Base-by-base conservation (phyloP, 164 flowering plant species). In the Magnolia kwangsiensis region DNA sequence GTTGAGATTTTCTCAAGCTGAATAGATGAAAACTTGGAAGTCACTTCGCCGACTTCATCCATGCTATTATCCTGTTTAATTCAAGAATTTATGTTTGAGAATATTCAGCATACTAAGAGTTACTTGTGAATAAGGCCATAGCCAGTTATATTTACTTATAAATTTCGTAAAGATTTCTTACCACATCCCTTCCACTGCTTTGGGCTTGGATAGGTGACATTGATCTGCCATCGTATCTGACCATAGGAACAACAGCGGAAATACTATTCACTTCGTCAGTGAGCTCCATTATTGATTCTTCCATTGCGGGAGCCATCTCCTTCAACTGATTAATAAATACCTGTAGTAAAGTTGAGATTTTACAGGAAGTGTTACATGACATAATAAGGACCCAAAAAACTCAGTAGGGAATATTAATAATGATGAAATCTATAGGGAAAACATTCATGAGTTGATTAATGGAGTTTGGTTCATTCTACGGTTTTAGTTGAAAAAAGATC, bases 291-390 rank as follows among this genome's bases (percentile, higher is more conserved):
- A 96, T 92, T 58, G 99, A 92, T 59, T 90, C 87, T 76, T 96
- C 91, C 80, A 96, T 87, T 55, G 92, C 72, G 31, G 98, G 98
- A 82, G 91, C 89, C 82, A 87, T 97, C 69, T 91, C 99, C 85
- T 92, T 96, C 73, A 96, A 83, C 87, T 96, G 99, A 87, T 88
- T 92, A 67, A 92, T 86, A 49, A 96, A 94, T 78, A 93, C 98
- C 99, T 96, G 79, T 75, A 82, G 59, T 64, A 9, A 45, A 61
- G 50, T 68, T 50, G 51, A 75, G 66, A 5, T 37, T 11, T 66
- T 23, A 45, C 7, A 18, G 4, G 31, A 49, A 24, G 55, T 16
- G n/a, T 23, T 20, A 13, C 29, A n/a, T 65, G 6, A 65, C 29
- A 65, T 24, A 64, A 64, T 1, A 24, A 23, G 24, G 68, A 24